Percentiles rank a stretch among this genome's conserved stretches.
These are phyloP conservation scores for Actinidia arguta DNA, from an alignment of 179 eudicot genomes.

Conservation along the genomic window DNA sequence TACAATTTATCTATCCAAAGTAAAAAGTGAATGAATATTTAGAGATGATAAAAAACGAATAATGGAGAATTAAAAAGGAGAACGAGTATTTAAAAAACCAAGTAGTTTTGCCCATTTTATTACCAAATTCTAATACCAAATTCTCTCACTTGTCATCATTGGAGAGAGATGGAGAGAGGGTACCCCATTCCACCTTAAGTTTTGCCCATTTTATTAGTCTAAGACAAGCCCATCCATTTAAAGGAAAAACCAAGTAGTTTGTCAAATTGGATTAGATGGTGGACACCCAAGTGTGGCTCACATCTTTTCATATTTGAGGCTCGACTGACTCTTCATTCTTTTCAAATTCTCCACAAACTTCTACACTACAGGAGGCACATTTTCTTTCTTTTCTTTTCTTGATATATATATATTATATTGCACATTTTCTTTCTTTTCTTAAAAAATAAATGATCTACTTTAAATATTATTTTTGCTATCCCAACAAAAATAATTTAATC, in stretches of 20 bases:
- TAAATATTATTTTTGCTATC: no score
- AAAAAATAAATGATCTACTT: no score
- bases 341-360: not conserved
- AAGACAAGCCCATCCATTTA: constrained; percentile 12
- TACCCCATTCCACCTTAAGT: not conserved
- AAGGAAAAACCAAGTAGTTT: constrained; percentile 1
- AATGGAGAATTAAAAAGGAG: no score
- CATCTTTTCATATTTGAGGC: constrained; percentile 20
- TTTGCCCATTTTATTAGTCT: not conserved
- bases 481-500: no score
- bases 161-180: no score
- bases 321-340: constrained; percentile 13
- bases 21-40: no score
- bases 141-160: no score
- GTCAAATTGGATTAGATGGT: constrained; percentile 14
- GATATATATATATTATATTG: not conserved
- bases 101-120: no score
- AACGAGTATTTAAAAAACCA: no score
- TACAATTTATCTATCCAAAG: no score
- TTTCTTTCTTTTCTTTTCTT: not conserved
- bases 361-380: not conserved
- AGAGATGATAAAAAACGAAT: no score
- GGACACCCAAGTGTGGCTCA: constrained; percentile 26
- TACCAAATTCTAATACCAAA: no score
- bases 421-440: not conserved